phyloP scores from a whole-genome alignment of 768 basidiomycete genomes.

The Naganishia kalamii region DNA sequence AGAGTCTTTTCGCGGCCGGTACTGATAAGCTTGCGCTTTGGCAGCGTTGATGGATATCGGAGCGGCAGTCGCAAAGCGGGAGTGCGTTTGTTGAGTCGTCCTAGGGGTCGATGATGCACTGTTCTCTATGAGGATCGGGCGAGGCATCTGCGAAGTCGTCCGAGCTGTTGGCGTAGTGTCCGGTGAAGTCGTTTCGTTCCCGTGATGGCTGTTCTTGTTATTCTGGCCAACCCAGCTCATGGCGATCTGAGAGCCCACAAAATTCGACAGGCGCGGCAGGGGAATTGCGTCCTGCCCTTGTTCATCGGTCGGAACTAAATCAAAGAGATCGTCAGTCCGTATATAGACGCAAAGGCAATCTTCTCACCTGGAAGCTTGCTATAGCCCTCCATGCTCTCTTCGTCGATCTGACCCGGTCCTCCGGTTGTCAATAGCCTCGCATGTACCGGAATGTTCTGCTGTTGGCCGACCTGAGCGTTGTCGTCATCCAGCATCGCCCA shows the following conservation, averaged over 20 bases:
- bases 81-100: neutral
- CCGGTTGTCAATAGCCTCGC: neutral
- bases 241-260: slow-evolving; percentile 18
- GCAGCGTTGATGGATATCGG: neutral
- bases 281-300: neutral
- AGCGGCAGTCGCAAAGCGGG: neutral
- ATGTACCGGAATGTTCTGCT: neutral
- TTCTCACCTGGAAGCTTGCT: slow-evolving; percentile 20
- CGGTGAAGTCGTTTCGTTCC: neutral
- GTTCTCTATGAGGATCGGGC: neutral
- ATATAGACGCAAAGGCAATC: too few species aligned
- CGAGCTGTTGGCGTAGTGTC: neutral
- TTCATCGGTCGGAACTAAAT: neutral
- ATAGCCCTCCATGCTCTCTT: slow-evolving; percentile 12
- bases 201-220: neutral
- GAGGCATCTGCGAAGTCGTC: neutral
- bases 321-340: neutral
- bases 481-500: slow-evolving; percentile 31
- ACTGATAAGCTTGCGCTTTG: neutral
- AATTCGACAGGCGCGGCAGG: neutral
- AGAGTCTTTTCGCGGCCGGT: neutral
- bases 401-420: neutral
- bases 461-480: neutral
- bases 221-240: slow-evolving; percentile 10
- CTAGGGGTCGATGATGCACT: neutral